Percentiles rank a stretch among this genome's conserved stretches.
phyloP scores from a whole-genome alignment of 176 grass and related monocot genomes.

The Triticum urartu region DNA sequence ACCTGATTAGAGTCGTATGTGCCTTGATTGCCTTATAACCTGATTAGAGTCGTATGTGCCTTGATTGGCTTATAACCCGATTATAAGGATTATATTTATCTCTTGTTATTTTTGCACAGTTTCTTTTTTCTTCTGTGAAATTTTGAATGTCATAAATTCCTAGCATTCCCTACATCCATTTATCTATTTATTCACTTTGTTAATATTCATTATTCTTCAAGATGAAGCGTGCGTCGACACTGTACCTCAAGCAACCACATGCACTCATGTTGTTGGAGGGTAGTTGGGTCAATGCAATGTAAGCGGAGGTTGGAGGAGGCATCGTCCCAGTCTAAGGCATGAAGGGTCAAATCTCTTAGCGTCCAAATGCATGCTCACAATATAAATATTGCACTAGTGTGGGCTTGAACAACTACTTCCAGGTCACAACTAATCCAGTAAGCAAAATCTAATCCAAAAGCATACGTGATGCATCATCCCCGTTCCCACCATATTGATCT shows the following conservation, averaged over 20 bases:
- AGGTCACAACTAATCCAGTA: background rate
- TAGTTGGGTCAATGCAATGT: background rate
- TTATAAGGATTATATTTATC: too few relatives aligned
- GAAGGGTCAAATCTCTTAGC: background rate
- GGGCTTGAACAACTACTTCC: background rate
- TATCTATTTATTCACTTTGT: too few relatives aligned
- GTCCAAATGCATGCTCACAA: background rate
- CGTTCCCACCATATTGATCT: background rate
- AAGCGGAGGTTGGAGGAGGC: background rate
- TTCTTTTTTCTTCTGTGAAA: too few relatives aligned
- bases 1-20: too few relatives aligned
- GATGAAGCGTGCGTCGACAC: background rate
- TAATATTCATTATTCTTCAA: background rate
- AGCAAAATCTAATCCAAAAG: background rate
- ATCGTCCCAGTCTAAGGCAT: background rate
- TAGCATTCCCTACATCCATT: too few relatives aligned
- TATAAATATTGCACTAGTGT: background rate
- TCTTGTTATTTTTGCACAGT: too few relatives aligned
- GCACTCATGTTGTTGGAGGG: background rate
- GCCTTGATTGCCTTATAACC: too few relatives aligned
- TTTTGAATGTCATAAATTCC: too few relatives aligned
- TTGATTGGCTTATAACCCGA: too few relatives aligned
- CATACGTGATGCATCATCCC: background rate
- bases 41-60: too few relatives aligned
- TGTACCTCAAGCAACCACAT: background rate